These are phyloP conservation scores for Suillus luteus DNA, from an alignment of 768 basidiomycete genomes.

Conservation along the genomic window DNA sequence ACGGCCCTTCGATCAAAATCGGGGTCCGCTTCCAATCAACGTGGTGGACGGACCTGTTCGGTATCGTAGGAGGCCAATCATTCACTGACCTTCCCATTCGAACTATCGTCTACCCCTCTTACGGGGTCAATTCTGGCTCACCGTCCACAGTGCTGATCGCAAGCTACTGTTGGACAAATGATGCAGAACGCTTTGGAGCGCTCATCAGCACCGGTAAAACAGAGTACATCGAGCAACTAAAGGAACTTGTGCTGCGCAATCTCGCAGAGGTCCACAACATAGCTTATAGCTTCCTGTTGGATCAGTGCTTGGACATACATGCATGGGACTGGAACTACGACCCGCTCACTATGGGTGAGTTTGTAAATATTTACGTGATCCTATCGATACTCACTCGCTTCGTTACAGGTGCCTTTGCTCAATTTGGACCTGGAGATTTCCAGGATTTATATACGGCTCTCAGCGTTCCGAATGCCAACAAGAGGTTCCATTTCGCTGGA, in stretches of 20 bases:
- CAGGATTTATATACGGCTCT: constrained; percentile 33
- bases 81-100: constrained; percentile 46
- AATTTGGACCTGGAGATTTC: constrained; percentile 44
- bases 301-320: constrained; percentile 24
- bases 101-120: constrained; percentile 47
- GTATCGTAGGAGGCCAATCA: constrained; percentile 43
- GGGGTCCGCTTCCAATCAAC: constrained; percentile 43
- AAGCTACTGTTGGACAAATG: constrained; percentile 43
- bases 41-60: constrained; percentile 43
- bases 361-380: neutral
- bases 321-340: constrained; percentile 39
- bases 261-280: constrained; percentile 24
- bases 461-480: constrained; percentile 33
- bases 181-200: constrained; percentile 40
- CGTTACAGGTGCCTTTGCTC: constrained; percentile 41
- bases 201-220: constrained; percentile 25
- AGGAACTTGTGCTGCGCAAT: constrained; percentile 29
- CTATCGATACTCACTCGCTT: neutral
- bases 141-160: constrained; percentile 39
- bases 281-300: constrained; percentile 24
- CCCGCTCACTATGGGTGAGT: constrained; percentile 37
- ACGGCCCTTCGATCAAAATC: constrained; percentile 43
- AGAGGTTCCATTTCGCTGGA: constrained; percentile 38
- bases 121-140: constrained; percentile 26
- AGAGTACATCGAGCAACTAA: constrained; percentile 20